A percentile compares a stretch with the other conserved stretches of the same genome.
Evolutionary conservation across 2,329 filamentous ascomycete species (phyloP).

Genomic region (Cytospora schulzeri): DNA sequence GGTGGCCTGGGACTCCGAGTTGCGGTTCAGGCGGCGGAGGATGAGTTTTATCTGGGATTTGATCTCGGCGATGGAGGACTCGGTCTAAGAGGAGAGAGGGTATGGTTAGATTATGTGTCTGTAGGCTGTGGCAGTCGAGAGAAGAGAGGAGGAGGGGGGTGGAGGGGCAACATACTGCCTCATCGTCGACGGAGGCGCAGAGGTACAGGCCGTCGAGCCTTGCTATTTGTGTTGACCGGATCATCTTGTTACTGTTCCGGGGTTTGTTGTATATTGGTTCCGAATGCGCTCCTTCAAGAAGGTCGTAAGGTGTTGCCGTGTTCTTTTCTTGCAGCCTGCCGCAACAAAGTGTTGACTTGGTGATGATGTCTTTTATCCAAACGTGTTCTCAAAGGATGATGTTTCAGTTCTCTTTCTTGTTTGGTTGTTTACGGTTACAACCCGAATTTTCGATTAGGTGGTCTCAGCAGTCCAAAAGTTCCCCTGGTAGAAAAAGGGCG

Average conservation of each 20-base stretch:
- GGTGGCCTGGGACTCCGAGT: slow-evolving; percentile 85
- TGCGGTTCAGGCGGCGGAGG: slow-evolving; percentile 83
- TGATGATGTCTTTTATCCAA: neutral
- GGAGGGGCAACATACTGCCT: slow-evolving; percentile 56
- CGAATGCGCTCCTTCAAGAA: neutral
- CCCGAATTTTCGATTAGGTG: neutral
- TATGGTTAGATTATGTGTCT: neutral
- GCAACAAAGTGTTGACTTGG: neutral
- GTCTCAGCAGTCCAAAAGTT: neutral
- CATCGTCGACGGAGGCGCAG: slow-evolving; percentile 91
- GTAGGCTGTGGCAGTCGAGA: slow-evolving; percentile 17
- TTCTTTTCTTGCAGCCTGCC: slow-evolving; percentile 5
- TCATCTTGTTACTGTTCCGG: slow-evolving; percentile 57
- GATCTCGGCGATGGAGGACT: slow-evolving; percentile 79
- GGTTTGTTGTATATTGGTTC: neutral
- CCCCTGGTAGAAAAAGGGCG: neutral
- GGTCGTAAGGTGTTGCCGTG: neutral
- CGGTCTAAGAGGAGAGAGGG: slow-evolving; percentile 49
- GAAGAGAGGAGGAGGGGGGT: slow-evolving; percentile 11
- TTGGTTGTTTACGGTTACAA: neutral
- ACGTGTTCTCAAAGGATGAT: slow-evolving; percentile 24
- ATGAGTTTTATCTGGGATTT: slow-evolving; percentile 91
- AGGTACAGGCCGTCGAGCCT: slow-evolving; percentile 94
- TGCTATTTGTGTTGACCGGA: slow-evolving; percentile 90
- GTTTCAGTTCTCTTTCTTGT: slow-evolving; percentile 9